Evolutionary conservation across 345 rosid species (phyloP).

Genomic region (Crucihimalaya himalaica): DNA sequence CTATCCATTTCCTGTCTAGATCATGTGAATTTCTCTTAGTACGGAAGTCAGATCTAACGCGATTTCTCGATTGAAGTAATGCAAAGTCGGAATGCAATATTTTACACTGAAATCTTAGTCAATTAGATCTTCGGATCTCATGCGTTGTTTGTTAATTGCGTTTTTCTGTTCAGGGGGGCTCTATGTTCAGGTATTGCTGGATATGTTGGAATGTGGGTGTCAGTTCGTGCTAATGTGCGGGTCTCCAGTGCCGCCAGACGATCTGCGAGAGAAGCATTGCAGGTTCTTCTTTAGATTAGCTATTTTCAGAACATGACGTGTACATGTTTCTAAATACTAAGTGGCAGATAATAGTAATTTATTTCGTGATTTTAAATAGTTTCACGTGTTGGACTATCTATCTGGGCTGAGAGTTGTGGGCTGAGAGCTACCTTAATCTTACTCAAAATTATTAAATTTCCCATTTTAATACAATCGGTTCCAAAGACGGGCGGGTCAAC

Average conservation of each 20-base stretch:
- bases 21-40: conserved; percentile 14
- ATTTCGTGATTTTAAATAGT: neutral
- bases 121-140: conserved; percentile 24
- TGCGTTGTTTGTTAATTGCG: neutral
- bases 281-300: conserved; percentile 52
- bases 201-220: conserved; percentile 99
- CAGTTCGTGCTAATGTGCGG: conserved; percentile 98
- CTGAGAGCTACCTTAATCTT: neutral
- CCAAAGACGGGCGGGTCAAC: conserved; percentile 7
- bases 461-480: neutral
- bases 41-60: conserved; percentile 33
- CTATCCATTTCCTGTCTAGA: conserved; percentile 5
- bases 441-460: neutral
- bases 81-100: conserved; percentile 3
- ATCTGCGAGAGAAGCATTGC: conserved; percentile 97
- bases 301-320: conserved; percentile 28
- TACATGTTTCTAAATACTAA: conserved; percentile 34
- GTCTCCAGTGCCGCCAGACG: conserved; percentile 97
- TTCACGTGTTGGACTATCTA: neutral
- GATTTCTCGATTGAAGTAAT: conserved; percentile 23
- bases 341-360: conserved; percentile 1
- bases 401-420: conserved; percentile 13
- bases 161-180: conserved; percentile 64
- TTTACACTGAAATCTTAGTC: conserved; percentile 1
- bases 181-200: conserved; percentile 94